Evolutionary conservation across 352 stramenopile genomes (phyloP).

Genomic region (Vaucheria bursata): DNA sequence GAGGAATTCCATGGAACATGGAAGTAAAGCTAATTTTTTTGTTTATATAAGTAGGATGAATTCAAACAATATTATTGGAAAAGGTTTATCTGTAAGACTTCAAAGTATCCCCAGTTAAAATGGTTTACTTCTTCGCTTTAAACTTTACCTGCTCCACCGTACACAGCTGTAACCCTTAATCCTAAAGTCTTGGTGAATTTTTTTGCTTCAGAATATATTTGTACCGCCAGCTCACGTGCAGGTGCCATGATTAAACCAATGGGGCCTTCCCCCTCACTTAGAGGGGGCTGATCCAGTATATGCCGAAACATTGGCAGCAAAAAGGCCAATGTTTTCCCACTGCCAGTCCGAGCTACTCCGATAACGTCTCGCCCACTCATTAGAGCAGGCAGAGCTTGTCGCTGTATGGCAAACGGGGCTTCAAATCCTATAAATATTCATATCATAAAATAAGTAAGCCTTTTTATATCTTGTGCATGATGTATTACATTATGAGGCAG

Average conservation of each 20-base stretch:
- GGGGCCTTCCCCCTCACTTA: slow-evolving; percentile 86
- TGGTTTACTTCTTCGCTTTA: too few species aligned
- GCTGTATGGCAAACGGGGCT: slow-evolving; percentile 93
- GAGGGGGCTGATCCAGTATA: slow-evolving; percentile 72
- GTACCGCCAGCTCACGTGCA: slow-evolving; percentile 91
- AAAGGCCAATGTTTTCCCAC: slow-evolving; percentile 64
- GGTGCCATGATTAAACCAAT: slow-evolving; percentile 96
- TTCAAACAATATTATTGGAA: too few species aligned
- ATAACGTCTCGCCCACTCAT: slow-evolving; percentile 98
- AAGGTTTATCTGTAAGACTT: too few species aligned
- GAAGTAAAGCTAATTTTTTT: too few species aligned
- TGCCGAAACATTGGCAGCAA: slow-evolving; percentile 80
- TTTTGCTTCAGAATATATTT: slow-evolving; percentile 90
- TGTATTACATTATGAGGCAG: too few species aligned
- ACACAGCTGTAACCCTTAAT: slow-evolving; percentile 85
- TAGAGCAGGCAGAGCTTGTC: slow-evolving; percentile 83
- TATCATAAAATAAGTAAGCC: too few species aligned
- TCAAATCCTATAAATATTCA: slow-evolving; percentile 80
- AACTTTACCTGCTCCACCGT: slow-evolving; percentile 79
- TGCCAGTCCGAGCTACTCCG: slow-evolving; percentile 96
- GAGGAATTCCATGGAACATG: too few species aligned
- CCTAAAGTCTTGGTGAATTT: slow-evolving; percentile 83
- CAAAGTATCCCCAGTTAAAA: too few species aligned
- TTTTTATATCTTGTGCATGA: too few species aligned
- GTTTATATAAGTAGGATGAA: too few species aligned